These are phyloP conservation scores for Penicillium verhagenii DNA, from an alignment of 495 filamentous ascomycete species.

Conservation along the genomic window DNA sequence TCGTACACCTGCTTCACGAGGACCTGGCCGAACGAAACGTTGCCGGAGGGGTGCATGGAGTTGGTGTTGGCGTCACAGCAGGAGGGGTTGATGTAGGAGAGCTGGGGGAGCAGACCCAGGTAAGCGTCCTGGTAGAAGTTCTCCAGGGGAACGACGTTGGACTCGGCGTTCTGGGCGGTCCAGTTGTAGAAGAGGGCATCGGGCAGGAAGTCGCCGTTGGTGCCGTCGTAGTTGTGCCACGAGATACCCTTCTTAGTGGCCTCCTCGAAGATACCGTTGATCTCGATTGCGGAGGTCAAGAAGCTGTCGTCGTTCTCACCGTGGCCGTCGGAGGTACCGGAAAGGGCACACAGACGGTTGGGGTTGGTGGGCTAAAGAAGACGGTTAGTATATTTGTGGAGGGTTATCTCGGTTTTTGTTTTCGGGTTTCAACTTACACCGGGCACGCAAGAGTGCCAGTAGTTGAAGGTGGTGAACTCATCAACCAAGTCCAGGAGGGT, in stretches of 20 bases:
- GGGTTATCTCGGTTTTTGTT: too few species aligned
- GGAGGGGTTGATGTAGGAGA: slow-evolving; percentile 55
- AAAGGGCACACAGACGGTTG: slow-evolving; percentile 46
- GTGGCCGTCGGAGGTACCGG: slow-evolving; percentile 49
- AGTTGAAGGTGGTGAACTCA: slow-evolving; percentile 53
- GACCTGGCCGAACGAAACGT: slow-evolving; percentile 48
- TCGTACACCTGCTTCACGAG: slow-evolving; percentile 55
- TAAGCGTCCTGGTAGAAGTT: slow-evolving; percentile 45
- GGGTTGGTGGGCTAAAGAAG: slow-evolving; percentile 45
- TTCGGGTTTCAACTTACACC: slow-evolving; percentile 32
- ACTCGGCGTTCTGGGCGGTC: slow-evolving; percentile 37
- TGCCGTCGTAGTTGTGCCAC: slow-evolving; percentile 53
- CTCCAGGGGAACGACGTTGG: slow-evolving; percentile 35
- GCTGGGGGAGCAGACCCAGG: slow-evolving; percentile 42
- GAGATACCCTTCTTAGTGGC: slow-evolving; percentile 41
- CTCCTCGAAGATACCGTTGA: slow-evolving; percentile 47
- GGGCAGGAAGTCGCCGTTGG: slow-evolving; percentile 32
- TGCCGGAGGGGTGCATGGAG: slow-evolving; percentile 51
- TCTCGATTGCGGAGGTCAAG: slow-evolving; percentile 31
- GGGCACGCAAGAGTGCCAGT: slow-evolving; percentile 52
- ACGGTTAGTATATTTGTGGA: slow-evolving; percentile 18
- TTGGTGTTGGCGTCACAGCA: slow-evolving; percentile 50
- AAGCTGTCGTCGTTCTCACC: slow-evolving; percentile 49
- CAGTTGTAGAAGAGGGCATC: slow-evolving; percentile 46
- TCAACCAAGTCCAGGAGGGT: slow-evolving; percentile 46